phyloP scores from a whole-genome alignment of 169 alveolate genomes.

The Eimeria maxima region DNA sequence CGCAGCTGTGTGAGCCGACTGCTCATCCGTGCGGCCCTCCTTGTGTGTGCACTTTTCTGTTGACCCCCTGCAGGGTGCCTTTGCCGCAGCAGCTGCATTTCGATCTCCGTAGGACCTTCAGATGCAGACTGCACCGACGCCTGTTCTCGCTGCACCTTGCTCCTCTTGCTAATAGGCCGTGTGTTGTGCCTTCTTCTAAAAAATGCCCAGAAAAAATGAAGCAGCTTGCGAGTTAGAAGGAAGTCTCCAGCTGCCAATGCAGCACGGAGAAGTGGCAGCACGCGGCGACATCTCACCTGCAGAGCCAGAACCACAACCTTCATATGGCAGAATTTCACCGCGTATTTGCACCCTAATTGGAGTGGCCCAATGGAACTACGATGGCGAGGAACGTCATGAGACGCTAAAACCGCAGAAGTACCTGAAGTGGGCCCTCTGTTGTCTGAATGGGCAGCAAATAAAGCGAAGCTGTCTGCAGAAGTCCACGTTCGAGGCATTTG shows the following conservation, averaged over 20 bases:
- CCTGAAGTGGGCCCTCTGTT: constrained; percentile 77
- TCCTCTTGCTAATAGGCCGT: not conserved
- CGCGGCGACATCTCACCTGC: constrained; percentile 63
- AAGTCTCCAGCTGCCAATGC: constrained; percentile 68
- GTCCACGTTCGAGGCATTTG: constrained; percentile 24
- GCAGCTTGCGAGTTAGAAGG: constrained; percentile 51
- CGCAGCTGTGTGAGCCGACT: not conserved
- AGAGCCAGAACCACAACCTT: not conserved
- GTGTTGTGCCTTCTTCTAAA: not conserved
- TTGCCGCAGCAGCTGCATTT: not conserved
- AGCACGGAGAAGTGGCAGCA: constrained; percentile 70
- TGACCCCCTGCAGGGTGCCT: not conserved
- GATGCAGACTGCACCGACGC: not conserved
- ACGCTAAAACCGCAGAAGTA: not conserved
- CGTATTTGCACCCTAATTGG: not conserved
- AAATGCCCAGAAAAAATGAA: constrained; percentile 65
- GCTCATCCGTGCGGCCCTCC: not conserved
- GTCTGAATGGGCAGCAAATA: constrained; percentile 71
- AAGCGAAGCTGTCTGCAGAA: constrained; percentile 80
- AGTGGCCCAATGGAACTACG: not conserved
- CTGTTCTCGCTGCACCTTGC: constrained; percentile 12
- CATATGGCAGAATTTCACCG: not conserved
- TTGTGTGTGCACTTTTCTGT: not conserved
- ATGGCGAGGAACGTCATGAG: not conserved
- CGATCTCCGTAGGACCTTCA: not conserved